These are phyloP conservation scores for Torulaspora delbrueckii DNA, from an alignment of 805 yeast genomes.

Conservation along the genomic window DNA sequence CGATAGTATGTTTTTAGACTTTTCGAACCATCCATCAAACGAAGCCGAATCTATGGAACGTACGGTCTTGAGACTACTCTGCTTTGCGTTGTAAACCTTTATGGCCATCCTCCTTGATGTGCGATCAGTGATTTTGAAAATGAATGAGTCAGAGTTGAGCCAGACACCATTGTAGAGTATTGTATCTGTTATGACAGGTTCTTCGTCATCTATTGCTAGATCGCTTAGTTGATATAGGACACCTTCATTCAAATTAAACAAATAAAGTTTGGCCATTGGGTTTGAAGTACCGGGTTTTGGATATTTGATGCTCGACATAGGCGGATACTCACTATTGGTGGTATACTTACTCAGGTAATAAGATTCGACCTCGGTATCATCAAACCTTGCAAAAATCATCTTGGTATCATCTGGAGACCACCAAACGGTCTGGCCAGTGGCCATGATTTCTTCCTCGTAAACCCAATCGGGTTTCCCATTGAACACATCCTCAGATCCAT, in stretches of 20 bases:
- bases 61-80: conserved; percentile 35
- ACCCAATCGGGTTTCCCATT: conserved; percentile 82
- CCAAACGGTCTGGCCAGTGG: conserved; percentile 57
- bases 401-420: conserved; percentile 64
- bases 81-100: conserved; percentile 39
- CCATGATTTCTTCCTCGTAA: conserved; percentile 74
- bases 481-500: conserved; percentile 48
- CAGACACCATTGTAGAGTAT: conserved; percentile 60
- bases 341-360: conserved; percentile 51
- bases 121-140: conserved; percentile 61
- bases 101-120: conserved; percentile 52
- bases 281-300: conserved; percentile 69
- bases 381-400: conserved; percentile 50
- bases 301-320: conserved; percentile 46
- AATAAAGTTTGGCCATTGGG: conserved; percentile 48
- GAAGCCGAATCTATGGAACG: conserved; percentile 42
- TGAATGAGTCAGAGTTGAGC: conserved; percentile 46
- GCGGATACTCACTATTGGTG: conserved; percentile 44
- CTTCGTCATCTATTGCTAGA: conserved; percentile 6
- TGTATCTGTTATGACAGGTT: conserved; percentile 38
- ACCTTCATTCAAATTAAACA: conserved; percentile 37
- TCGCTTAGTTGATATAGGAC: conserved; percentile 24
- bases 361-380: conserved; percentile 55
- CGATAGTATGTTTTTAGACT: conserved; percentile 37
- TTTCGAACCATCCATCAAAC: conserved; percentile 59